These are phyloP conservation scores for Chlamydomonas schloesseri DNA, from an alignment of 139 green algal species.

Conservation along the genomic window DNA sequence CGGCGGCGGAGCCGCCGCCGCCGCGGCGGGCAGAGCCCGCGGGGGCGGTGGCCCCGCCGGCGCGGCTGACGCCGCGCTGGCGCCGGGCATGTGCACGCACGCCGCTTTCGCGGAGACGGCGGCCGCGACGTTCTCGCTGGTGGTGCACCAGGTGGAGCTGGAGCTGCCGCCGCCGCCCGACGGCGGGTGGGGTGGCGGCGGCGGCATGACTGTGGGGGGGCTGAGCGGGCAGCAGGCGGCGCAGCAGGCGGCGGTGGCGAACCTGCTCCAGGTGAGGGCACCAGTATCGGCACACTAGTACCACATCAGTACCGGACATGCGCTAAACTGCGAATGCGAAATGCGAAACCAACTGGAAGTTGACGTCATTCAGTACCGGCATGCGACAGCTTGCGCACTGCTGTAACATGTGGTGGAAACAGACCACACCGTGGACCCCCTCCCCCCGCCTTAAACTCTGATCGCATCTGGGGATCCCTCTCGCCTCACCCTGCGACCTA, in stretches of 20 bases:
- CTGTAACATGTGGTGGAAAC: no score
- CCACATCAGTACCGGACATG: no score
- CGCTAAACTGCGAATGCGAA: no score
- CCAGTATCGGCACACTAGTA: neutral
- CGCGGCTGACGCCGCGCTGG: neutral
- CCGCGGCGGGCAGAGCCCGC: neutral
- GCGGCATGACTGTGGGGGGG: neutral
- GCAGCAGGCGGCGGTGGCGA: neutral
- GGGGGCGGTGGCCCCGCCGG: neutral
- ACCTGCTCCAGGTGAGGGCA: neutral
- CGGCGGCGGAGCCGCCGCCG: no score
- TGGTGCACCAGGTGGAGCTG: conserved; percentile 4
- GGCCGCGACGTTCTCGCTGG: neutral
- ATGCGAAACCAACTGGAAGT: no score
- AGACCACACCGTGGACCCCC: no score
- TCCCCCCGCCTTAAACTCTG: no score
- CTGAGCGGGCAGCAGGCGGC: no score
- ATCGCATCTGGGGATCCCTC: no score
- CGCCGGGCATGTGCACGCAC: neutral
- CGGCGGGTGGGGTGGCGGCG: neutral
- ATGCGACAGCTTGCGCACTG: no score
- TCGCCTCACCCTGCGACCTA: no score
- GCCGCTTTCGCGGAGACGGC: conserved; percentile 4
- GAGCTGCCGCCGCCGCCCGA: conserved; percentile 22
- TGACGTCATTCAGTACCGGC: no score